Conservation (phyloP, 202 grass and related monocot species). For the Hordeum pubiflorum region DNA sequence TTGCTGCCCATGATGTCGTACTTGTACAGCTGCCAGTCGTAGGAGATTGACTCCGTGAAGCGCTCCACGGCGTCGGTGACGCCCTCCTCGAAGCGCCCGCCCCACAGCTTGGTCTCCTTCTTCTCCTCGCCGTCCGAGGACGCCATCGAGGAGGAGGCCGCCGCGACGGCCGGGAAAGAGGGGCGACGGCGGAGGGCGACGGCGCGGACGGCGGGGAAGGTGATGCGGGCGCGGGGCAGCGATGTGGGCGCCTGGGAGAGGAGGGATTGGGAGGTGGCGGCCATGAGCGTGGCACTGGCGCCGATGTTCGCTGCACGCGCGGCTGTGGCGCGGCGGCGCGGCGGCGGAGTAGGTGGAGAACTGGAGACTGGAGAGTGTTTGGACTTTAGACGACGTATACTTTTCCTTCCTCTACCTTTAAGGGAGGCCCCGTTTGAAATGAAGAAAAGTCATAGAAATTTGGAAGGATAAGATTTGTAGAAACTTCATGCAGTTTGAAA, state of each 20-base stretch:
- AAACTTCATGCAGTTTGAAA: too few relatives aligned
- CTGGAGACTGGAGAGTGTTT: neutral
- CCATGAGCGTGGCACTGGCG: constrained; percentile 13
- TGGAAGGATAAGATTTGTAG: too few relatives aligned
- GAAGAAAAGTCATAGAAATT: too few relatives aligned
- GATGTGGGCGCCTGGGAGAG: constrained; percentile 1
- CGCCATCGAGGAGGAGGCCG: constrained; percentile 10
- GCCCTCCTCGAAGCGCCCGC: constrained; percentile 78
- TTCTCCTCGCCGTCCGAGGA: constrained; percentile 25
- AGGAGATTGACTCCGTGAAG: constrained; percentile 95
- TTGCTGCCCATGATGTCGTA: constrained; percentile 90
- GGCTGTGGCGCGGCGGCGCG: constrained; percentile 5
- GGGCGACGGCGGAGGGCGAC: neutral
- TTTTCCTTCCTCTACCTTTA: too few relatives aligned
- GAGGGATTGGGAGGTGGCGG: constrained; percentile 22
- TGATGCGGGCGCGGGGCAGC: neutral
- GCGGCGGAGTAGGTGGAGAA: neutral
- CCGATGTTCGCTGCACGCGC: neutral
- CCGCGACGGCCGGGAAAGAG: neutral
- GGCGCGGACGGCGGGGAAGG: neutral
- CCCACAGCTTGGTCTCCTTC: constrained; percentile 80
- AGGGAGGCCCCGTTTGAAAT: too few relatives aligned
- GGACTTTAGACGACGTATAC: neutral
- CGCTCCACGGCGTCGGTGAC: constrained; percentile 78
- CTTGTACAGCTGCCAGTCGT: constrained; percentile 89